A percentile compares a stretch with the other conserved stretches of the same genome.
These are phyloP conservation scores for Xerophyta viscosa DNA, from an alignment of 106 monocot genomes.

Conservation along the genomic window DNA sequence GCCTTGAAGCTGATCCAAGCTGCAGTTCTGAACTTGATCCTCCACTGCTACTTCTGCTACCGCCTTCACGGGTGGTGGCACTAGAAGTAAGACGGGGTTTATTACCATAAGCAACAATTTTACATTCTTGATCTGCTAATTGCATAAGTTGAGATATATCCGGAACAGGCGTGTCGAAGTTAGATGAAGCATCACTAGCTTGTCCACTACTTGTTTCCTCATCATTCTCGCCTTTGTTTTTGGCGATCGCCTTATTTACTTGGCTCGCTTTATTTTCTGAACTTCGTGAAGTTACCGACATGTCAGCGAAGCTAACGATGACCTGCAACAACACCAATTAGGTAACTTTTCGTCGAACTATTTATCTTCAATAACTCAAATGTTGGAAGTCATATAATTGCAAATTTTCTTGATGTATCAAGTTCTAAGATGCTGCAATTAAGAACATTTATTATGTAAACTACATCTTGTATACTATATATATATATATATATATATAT, in stretches of 20 bases:
- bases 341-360: neutral
- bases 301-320: conserved; percentile 14
- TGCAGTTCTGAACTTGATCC: conserved; percentile 17
- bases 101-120: neutral
- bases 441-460: too few species aligned
- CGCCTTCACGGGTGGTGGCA: conserved; percentile 6
- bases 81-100: neutral
- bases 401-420: too few species aligned
- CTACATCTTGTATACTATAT: too few species aligned
- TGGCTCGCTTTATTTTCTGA: conserved; percentile 1
- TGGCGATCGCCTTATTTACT: neutral
- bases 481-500: too few species aligned
- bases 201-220: neutral
- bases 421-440: too few species aligned
- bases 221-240: neutral
- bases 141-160: conserved; percentile 7
- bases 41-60: conserved; percentile 17
- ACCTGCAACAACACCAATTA: conserved; percentile 20
- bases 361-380: too few species aligned
- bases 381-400: too few species aligned
- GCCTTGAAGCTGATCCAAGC: conserved; percentile 6
- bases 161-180: neutral
- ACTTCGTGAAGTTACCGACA: neutral
- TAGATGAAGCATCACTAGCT: conserved; percentile 1
- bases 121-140: conserved; percentile 8